Conservation (phyloP, 768 basidiomycete genomes). For the Heimioporus sp. region DNA sequence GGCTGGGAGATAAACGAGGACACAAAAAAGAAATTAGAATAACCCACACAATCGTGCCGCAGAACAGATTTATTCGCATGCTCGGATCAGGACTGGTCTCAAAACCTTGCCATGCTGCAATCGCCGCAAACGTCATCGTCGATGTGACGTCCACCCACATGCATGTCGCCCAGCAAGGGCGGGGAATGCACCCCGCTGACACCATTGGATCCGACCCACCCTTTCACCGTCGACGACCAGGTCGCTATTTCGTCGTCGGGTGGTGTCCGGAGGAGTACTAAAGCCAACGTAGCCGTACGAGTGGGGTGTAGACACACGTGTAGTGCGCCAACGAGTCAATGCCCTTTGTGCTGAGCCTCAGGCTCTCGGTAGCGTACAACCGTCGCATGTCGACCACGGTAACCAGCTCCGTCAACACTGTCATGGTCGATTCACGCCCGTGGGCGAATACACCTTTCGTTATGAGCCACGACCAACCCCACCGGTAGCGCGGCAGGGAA, state of each 20-base stretch:
- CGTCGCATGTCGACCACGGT: constrained; percentile 20
- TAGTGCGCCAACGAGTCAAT: constrained; percentile 23
- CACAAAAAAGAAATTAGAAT: no score
- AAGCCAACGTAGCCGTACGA: constrained; percentile 13
- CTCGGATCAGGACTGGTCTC: constrained; percentile 26
- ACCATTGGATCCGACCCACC: constrained; percentile 28
- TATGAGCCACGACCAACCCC: constrained; percentile 21
- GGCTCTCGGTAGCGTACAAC: constrained; percentile 7
- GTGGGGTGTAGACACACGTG: constrained; percentile 29
- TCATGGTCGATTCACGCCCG: constrained; percentile 28
- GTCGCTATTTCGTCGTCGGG: constrained; percentile 8
- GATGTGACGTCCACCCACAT: constrained; percentile 8
- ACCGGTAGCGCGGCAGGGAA: constrained; percentile 32
- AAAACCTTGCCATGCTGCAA: constrained; percentile 9
- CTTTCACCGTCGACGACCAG: constrained; percentile 25
- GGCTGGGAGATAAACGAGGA: no score
- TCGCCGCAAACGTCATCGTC: constrained; percentile 15
- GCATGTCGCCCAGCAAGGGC: constrained; percentile 14
- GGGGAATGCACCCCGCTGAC: constrained; percentile 22
- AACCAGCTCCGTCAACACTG: constrained; percentile 7
- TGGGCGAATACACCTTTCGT: constrained; percentile 31
- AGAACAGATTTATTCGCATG: constrained; percentile 51
- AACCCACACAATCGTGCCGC: no score
- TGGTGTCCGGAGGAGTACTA: constrained; percentile 18
- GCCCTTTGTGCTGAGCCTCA: constrained; percentile 11